Base-by-base conservation (phyloP, 306 rosid species). In the Biancaea sappan region DNA sequence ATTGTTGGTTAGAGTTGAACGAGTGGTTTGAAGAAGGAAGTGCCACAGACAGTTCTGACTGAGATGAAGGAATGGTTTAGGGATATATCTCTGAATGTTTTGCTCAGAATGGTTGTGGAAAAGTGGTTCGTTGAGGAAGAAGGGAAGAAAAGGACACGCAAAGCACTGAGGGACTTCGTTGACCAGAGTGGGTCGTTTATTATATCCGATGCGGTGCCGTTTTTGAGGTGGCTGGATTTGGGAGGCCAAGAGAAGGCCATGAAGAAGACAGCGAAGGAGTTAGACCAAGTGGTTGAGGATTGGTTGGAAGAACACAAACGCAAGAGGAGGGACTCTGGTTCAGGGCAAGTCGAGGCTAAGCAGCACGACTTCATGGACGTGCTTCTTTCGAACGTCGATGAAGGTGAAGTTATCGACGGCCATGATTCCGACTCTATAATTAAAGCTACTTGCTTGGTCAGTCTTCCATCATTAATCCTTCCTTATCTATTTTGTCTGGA, bases 11-110 rank as follows among this genome's bases (percentile, higher is more conserved):
- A 4, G 31, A 24, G 15, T 5, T 19, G 2, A 56, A 60, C n/a
- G n/a, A n/a, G n/a, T n/a, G n/a, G n/a, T 38, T 25, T 34, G 53
- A 56, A 0, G 57, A 41, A 1, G 48, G 4, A 1, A n/a, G n/a
- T n/a, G n/a, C n/a, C n/a, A n/a, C n/a, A n/a, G n/a, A n/a, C n/a
- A n/a, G n/a, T n/a, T n/a, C n/a, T n/a, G 1, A 21, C 9, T 0
- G 88, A 85, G 56, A 71, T 85, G 86, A 62, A 75, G 8, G 61
- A 71, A 32, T 85, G 88, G 86, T 78, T 81, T 25, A 78, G 58
- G 16, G 41, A 75, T 14, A 60, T 79, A 53, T 0, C 60, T 0
- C 3, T 61, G 1, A 81, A 83, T 32, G 18, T 75, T 1, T 0
- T 81, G 66, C 46, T 78, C 2, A 67, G 72, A 43, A 38, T 38